Evolutionary conservation across 2,329 filamentous ascomycete genomes (phyloP).

Genomic region (Trichoderma asperellum): DNA sequence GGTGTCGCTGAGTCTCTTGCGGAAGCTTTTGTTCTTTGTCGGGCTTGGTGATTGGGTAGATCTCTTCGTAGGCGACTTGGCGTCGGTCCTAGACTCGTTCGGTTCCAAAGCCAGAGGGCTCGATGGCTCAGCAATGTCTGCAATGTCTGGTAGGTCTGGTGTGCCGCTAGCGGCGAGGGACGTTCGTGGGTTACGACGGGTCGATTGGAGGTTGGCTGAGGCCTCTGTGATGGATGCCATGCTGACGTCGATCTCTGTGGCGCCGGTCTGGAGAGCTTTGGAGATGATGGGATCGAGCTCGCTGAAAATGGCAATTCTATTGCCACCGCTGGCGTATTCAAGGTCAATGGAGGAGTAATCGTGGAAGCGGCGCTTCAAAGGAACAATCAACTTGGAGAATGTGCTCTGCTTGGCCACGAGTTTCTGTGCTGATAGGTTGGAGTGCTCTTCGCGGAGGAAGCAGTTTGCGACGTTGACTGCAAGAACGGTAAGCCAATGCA

Average conservation of each 20-base stretch:
- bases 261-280: slow-evolving; percentile 32
- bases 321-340: slow-evolving; percentile 34
- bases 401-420: slow-evolving; percentile 5
- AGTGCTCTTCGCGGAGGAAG: slow-evolving; percentile 24
- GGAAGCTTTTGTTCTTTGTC: slow-evolving; percentile 35
- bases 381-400: slow-evolving; percentile 30
- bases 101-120: slow-evolving; percentile 34
- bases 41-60: slow-evolving; percentile 36
- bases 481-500: neutral
- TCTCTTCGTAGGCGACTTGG: slow-evolving; percentile 41
- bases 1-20: slow-evolving; percentile 37
- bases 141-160: slow-evolving; percentile 37
- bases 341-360: slow-evolving; percentile 29
- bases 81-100: slow-evolving; percentile 34
- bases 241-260: slow-evolving; percentile 34
- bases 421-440: slow-evolving; percentile 17
- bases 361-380: slow-evolving; percentile 38
- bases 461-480: slow-evolving; percentile 37
- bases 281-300: slow-evolving; percentile 36
- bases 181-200: slow-evolving; percentile 34
- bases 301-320: slow-evolving; percentile 36
- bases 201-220: slow-evolving; percentile 31
- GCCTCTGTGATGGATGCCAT: slow-evolving; percentile 38
- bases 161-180: slow-evolving; percentile 34
- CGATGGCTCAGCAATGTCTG: slow-evolving; percentile 38